Percentiles rank a stretch among this genome's conserved stretches.
Conservation (phyloP, 2,329 filamentous ascomycete genomes). For the Verticillium klebahnii region DNA sequence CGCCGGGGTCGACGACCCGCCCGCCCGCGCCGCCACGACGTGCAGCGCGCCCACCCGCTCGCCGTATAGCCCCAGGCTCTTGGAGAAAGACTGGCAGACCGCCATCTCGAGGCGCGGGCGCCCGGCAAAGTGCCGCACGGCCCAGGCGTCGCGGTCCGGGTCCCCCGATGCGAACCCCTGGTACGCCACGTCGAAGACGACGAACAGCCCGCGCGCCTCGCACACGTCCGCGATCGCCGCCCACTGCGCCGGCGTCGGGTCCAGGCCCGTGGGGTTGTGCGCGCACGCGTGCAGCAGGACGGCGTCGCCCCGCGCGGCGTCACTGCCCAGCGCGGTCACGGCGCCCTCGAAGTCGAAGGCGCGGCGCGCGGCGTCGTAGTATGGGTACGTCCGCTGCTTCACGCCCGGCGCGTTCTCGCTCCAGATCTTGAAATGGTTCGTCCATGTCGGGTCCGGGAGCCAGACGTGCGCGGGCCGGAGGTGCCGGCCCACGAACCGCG, state of each 20-base stretch:
- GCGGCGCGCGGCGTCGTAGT: conserved; percentile 17
- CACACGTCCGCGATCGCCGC: conserved; percentile 18
- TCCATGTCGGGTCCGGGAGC: conserved; percentile 25
- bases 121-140: conserved; percentile 21
- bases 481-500: conserved; percentile 4
- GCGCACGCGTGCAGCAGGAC: conserved; percentile 25
- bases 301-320: conserved; percentile 19
- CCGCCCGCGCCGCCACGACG: neutral
- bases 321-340: conserved; percentile 12
- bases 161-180: conserved; percentile 28
- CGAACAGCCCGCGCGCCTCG: conserved; percentile 19
- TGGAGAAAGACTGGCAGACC: conserved; percentile 21
- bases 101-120: conserved; percentile 14
- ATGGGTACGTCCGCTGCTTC: conserved; percentile 16
- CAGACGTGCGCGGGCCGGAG: conserved; percentile 18
- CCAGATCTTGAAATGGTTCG: conserved; percentile 24
- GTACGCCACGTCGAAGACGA: conserved; percentile 26
- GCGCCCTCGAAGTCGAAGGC: conserved; percentile 22
- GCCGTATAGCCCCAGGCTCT: conserved; percentile 26
- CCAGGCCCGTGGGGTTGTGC: conserved; percentile 28
- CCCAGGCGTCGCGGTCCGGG: conserved; percentile 22
- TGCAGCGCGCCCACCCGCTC: conserved; percentile 18
- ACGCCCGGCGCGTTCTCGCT: conserved; percentile 13
- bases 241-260: conserved; percentile 24
- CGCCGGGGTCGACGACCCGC: neutral